Conservation (phyloP, 2,329 filamentous ascomycete genomes). For the Alternaria alternata region DNA sequence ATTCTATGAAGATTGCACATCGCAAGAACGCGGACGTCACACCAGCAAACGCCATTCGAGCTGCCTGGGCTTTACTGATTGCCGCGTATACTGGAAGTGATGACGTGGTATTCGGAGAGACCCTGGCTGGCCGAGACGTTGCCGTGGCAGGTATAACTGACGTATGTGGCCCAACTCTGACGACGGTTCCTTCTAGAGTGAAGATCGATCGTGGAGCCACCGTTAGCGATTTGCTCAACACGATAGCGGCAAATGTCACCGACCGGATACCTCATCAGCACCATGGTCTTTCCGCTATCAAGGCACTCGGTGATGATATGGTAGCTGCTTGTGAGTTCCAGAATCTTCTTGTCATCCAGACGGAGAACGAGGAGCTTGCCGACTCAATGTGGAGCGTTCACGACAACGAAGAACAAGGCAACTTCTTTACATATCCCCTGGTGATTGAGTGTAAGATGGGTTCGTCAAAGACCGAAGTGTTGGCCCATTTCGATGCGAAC, state of each 20-base stretch:
- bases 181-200: slow-evolving; percentile 51
- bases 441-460: slow-evolving; percentile 43
- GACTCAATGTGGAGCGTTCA: slow-evolving; percentile 41
- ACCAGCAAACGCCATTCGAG: slow-evolving; percentile 28
- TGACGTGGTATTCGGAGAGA: slow-evolving; percentile 39
- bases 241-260: slow-evolving; percentile 28
- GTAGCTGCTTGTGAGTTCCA: slow-evolving; percentile 65
- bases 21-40: slow-evolving; percentile 43
- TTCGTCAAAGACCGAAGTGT: slow-evolving; percentile 28
- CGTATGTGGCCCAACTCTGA: slow-evolving; percentile 50
- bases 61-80: slow-evolving; percentile 39
- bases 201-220: slow-evolving; percentile 34
- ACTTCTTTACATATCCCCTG: slow-evolving; percentile 47
- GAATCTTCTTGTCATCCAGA: slow-evolving; percentile 64
- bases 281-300: slow-evolving; percentile 49
- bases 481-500: slow-evolving; percentile 39
- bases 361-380: slow-evolving; percentile 31
- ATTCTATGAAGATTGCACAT: slow-evolving; percentile 32
- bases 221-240: slow-evolving; percentile 35
- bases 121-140: slow-evolving; percentile 47
- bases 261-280: slow-evolving; percentile 50
- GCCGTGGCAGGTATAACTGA: slow-evolving; percentile 44
- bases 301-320: slow-evolving; percentile 59
- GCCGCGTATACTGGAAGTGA: slow-evolving; percentile 26
- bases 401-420: slow-evolving; percentile 37